Conservation (phyloP, 768 basidiomycete species). For the Amanita inopinata region DNA sequence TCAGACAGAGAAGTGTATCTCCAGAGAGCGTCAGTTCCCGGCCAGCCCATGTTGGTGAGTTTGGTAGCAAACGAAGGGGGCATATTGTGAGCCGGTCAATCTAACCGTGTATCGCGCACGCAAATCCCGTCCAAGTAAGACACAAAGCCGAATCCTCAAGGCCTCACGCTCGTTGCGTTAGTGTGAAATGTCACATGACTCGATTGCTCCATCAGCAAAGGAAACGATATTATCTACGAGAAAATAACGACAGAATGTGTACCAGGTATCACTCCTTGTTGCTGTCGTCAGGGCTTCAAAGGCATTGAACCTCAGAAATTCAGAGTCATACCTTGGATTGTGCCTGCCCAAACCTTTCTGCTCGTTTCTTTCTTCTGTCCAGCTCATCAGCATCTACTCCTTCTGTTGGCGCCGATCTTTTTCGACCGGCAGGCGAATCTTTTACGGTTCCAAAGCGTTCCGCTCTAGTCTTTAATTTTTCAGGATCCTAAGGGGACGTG, state of each 20-base stretch:
- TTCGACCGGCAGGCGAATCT: constrained; percentile 16
- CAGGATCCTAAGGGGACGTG: constrained; percentile 27
- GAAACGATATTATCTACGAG: no score
- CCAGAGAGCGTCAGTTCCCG: constrained; percentile 22
- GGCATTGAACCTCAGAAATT: no score
- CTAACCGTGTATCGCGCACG: no score
- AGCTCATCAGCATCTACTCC: constrained; percentile 48
- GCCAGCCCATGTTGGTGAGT: constrained; percentile 29
- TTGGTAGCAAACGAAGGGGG: constrained; percentile 16
- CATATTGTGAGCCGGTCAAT: constrained; percentile 6
- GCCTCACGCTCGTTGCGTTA: no score
- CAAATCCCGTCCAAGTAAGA: no score
- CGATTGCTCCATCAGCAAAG: no score
- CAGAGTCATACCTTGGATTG: no score
- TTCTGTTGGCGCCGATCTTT: constrained; percentile 27
- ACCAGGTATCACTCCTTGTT: no score
- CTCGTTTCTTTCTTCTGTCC: constrained; percentile 50
- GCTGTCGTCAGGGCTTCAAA: no score
- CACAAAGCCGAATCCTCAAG: background rate
- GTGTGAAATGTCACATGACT: constrained; percentile 4
- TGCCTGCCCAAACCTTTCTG: constrained; percentile 47
- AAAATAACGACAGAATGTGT: no score
- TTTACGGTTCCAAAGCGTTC: constrained; percentile 39
- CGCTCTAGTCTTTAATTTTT: constrained; percentile 42
- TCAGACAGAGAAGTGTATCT: constrained; percentile 31